Base-by-base conservation (phyloP, 208 protist species). In the Angomonas desouzai region DNA sequence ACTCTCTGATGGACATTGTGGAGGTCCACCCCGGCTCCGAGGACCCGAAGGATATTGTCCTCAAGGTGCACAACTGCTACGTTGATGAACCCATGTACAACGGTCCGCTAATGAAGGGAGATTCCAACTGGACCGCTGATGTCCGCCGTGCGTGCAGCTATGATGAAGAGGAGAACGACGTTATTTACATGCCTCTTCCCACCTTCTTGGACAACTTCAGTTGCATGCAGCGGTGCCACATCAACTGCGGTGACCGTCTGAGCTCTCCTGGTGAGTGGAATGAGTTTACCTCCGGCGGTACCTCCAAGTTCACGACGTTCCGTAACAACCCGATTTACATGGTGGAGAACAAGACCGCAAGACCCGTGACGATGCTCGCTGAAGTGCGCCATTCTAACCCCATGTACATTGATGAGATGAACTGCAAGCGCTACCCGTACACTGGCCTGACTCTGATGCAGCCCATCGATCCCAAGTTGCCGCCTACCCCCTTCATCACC, bases 291-390 rank as follows among this genome's bases (percentile, higher is more conserved):
- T 56, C 60, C 29, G 89, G 89, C 23, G 89, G 89, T 53, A 91
- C 84, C 60, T 76, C 89, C 33, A 89, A 83, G 70, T 85, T 82
- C 58, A 91, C 89, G 1, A 83, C 63, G 53, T 95, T 92, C 75
- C 85, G 89, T 47, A 89, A 86, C 70, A 95, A 95, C 67, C 85
- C 89, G 1, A 92, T 95, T 62, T 95, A 79, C 66, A 27, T 91
- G 16, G 64, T 95, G 55, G 83, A 95, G 68, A 95, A 95, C 76
- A 91, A 80, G 64, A 72, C 79, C 63, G 79, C 79, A 1, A 77
- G 86, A 6, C 62, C 85, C 2, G 76, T 75, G 9, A 78, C 69
- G 2, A 77, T 95, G 34, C 58, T 95, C 18, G 66, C 80, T 10
- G 85, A 95, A 61, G 66, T 95, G 53, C 83, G 81, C 48, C 89